phyloP scores from a whole-genome alignment of 768 basidiomycete species.

The Suillus lakei region DNA sequence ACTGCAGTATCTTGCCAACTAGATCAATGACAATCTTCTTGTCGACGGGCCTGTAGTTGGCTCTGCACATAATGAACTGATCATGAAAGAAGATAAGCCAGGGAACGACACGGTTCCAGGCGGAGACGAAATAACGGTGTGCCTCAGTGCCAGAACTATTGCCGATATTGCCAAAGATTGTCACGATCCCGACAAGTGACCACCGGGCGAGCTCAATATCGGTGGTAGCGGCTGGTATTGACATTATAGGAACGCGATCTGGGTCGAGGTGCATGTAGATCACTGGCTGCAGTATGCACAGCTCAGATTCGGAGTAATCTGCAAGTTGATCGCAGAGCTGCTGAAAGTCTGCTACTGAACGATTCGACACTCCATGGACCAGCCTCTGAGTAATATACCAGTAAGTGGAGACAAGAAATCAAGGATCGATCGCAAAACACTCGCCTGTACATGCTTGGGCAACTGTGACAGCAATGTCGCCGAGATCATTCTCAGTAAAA shows the following conservation, averaged over 20 bases:
- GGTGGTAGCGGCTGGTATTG: not conserved
- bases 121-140: not conserved
- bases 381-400: not conserved
- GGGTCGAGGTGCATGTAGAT: not conserved
- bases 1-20: not conserved
- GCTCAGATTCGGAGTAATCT: not conserved
- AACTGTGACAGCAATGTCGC: not conserved
- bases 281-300: not conserved
- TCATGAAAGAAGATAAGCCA: slow-evolving; percentile 2
- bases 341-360: not conserved
- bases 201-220: not conserved
- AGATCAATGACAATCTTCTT: not conserved
- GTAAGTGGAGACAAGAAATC: not conserved
- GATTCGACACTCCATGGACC: not conserved
- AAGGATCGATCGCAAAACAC: not conserved
- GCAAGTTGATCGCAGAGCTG: not conserved
- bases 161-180: not conserved
- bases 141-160: not conserved
- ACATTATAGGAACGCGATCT: not conserved
- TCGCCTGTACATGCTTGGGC: not conserved
- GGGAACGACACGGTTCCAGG: not conserved
- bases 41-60: not conserved
- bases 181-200: not conserved
- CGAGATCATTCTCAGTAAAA: not conserved
- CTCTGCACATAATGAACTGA: not conserved